These are phyloP conservation scores for Phialophora expanda DNA, from an alignment of 2,329 filamentous ascomycete genomes.

Conservation along the genomic window DNA sequence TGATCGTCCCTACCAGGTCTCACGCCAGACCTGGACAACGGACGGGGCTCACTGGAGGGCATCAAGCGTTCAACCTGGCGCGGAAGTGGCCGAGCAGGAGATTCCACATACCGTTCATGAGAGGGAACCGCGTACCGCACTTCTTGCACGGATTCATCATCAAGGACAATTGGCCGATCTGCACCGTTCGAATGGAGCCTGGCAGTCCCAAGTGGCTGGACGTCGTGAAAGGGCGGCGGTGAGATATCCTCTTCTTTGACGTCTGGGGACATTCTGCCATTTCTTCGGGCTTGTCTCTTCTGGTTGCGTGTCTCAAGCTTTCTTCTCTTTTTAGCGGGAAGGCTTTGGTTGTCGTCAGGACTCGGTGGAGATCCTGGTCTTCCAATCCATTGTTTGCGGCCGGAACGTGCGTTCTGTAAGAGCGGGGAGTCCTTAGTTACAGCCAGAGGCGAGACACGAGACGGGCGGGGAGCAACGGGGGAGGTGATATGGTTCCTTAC, in stretches of 20 bases:
- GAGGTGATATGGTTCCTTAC: constrained; percentile 75
- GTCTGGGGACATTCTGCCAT: constrained; percentile 48
- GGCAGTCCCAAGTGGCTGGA: constrained; percentile 49
- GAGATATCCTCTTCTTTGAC: constrained; percentile 68
- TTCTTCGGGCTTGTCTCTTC: constrained; percentile 39
- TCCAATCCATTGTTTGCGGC: constrained; percentile 41
- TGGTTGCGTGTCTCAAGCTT: constrained; percentile 48
- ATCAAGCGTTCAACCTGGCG: constrained; percentile 38
- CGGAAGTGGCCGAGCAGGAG: constrained; percentile 35
- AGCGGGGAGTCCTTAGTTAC: constrained; percentile 57
- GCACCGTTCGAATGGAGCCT: constrained; percentile 46
- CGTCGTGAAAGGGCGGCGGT: constrained; percentile 60
- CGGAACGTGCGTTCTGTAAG: constrained; percentile 61
- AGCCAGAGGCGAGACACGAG: constrained; percentile 67
- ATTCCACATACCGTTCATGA: constrained; percentile 36
- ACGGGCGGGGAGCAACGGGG: constrained; percentile 75
- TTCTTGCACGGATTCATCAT: constrained; percentile 46
- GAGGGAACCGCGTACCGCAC: constrained; percentile 36
- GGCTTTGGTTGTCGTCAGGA: constrained; percentile 44
- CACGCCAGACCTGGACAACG: constrained; percentile 48
- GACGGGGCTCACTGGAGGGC: constrained; percentile 45
- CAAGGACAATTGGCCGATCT: constrained; percentile 56
- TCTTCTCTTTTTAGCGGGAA: constrained; percentile 59
- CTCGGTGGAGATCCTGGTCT: constrained; percentile 51
- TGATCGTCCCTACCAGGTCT: constrained; percentile 48